Conservation (phyloP, 2,329 filamentous ascomycete genomes). For the Hypoxylon sp. region DNA sequence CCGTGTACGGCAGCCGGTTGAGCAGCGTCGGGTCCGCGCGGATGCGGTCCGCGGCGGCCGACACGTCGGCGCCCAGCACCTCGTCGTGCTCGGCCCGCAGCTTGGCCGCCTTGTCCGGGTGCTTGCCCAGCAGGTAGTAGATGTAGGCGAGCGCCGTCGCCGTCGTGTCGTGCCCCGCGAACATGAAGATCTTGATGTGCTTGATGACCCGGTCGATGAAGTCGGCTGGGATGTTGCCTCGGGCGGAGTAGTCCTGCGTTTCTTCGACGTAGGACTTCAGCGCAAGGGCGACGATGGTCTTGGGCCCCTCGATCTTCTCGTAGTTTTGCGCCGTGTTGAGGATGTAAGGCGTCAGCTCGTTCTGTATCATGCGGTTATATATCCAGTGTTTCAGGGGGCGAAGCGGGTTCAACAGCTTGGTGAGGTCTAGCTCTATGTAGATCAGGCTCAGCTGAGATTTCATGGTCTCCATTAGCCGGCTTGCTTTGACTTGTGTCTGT, state of each 20-base stretch:
- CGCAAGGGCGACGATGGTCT: conserved; percentile 44
- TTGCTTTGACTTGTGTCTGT: conserved; percentile 28
- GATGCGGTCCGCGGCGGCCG: conserved; percentile 50
- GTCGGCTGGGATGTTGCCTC: conserved; percentile 23
- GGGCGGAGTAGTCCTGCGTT: conserved; percentile 14
- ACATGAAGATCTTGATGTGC: conserved; percentile 46
- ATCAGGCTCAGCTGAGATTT: conserved; percentile 32
- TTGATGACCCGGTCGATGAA: conserved; percentile 38
- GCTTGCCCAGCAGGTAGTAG: conserved; percentile 37
- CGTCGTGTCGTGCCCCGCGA: conserved; percentile 47
- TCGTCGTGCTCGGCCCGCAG: conserved; percentile 45
- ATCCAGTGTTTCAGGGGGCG: conserved; percentile 38
- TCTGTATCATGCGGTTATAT: conserved; percentile 41
- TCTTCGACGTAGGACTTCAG: conserved; percentile 39
- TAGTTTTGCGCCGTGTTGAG: conserved; percentile 36
- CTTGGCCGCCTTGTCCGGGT: conserved; percentile 36
- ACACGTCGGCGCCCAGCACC: conserved; percentile 55
- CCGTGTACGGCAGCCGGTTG: conserved; percentile 60
- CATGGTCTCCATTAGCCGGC: conserved; percentile 31
- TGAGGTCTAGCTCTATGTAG: conserved; percentile 32
- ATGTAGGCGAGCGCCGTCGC: conserved; percentile 40
- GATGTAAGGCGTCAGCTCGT: conserved; percentile 41
- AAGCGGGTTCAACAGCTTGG: conserved; percentile 32
- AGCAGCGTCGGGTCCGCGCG: conserved; percentile 54
- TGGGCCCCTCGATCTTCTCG: conserved; percentile 36